phyloP scores from a whole-genome alignment of 208 protist species.

The Trypanosoma mega region DNA sequence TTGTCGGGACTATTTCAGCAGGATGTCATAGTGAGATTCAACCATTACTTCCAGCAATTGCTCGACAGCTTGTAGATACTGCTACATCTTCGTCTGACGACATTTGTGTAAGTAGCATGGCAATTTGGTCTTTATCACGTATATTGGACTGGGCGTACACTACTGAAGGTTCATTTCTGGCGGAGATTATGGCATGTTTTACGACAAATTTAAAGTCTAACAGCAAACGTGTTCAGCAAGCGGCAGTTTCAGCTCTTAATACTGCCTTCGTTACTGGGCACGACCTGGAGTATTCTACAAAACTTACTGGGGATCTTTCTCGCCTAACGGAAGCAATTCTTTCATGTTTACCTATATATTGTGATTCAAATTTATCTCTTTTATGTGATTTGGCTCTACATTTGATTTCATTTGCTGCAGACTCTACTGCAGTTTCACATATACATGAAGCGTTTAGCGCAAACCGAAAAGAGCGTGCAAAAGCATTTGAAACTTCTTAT shows the following conservation, averaged over 20 bases:
- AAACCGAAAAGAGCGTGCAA: constrained; percentile 37
- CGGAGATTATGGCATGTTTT: constrained; percentile 39
- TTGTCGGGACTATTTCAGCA: constrained; percentile 70
- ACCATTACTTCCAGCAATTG: constrained; percentile 31
- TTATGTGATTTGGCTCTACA: constrained; percentile 50
- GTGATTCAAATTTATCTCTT: constrained; percentile 61
- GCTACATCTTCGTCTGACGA: constrained; percentile 49
- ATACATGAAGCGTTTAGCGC: constrained; percentile 42
- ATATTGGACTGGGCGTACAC: constrained; percentile 45
- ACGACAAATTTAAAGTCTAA: constrained; percentile 56
- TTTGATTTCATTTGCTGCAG: constrained; percentile 24
- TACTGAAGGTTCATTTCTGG: constrained; percentile 29
- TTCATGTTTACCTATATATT: constrained; percentile 73
- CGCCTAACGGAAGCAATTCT: constrained; percentile 37
- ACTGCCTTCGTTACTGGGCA: constrained; percentile 36
- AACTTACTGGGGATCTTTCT: constrained; percentile 27
- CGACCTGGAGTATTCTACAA: constrained; percentile 29
- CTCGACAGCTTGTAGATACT: constrained; percentile 47
- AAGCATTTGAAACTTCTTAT: constrained; percentile 74
- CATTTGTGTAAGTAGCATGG: constrained; percentile 86
- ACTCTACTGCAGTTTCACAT: constrained; percentile 13
- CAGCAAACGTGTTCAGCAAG: constrained; percentile 79
- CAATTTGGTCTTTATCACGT: constrained; percentile 77
- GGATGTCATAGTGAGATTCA: constrained; percentile 63
- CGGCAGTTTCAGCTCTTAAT: constrained; percentile 65